phyloP scores from a whole-genome alignment of 2,329 filamentous ascomycete species.

The Ascochyta fabae region DNA sequence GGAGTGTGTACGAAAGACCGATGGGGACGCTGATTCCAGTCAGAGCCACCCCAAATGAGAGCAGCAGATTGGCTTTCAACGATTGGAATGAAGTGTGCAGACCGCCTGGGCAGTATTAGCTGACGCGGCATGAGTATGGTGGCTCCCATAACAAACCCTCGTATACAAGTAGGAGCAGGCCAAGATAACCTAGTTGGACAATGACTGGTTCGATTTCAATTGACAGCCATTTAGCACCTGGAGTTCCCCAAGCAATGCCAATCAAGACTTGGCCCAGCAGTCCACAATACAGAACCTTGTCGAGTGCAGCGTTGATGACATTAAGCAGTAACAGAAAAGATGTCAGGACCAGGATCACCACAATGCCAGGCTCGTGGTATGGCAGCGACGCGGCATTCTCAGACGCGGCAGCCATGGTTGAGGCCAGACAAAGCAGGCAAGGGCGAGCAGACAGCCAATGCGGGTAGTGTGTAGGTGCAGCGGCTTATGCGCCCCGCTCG shows the following conservation, averaged over 20 bases:
- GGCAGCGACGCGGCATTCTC: conserved; percentile 48
- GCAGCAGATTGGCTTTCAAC: conserved; percentile 64
- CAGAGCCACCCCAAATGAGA: conserved; percentile 68
- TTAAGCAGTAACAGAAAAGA: conserved; percentile 71
- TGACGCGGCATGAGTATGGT: background rate
- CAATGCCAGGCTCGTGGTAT: conserved; percentile 69
- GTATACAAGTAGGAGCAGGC: conserved; percentile 74
- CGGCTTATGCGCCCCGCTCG: conserved; percentile 14
- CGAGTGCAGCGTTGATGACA: conserved; percentile 61
- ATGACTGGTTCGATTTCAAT: conserved; percentile 60
- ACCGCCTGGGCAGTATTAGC: conserved; percentile 56
- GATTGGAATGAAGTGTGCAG: conserved; percentile 61
- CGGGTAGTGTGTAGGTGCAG: conserved; percentile 8
- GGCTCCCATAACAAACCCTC: conserved; percentile 57
- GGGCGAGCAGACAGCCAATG: conserved; percentile 15
- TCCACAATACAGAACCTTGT: conserved; percentile 70
- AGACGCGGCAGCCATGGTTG: conserved; percentile 29
- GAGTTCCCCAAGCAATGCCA: conserved; percentile 73
- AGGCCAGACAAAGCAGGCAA: conserved; percentile 21
- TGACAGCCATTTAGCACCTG: conserved; percentile 67
- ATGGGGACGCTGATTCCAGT: conserved; percentile 72
- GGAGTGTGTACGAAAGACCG: conserved; percentile 68
- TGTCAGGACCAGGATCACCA: conserved; percentile 64
- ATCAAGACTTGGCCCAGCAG: conserved; percentile 74
- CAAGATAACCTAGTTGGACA: conserved; percentile 73